Evolutionary conservation across 208 protist genomes (phyloP), one percentile per base, ranked within the genome.

Genomic region (Leishmania amazonensis): DNA sequence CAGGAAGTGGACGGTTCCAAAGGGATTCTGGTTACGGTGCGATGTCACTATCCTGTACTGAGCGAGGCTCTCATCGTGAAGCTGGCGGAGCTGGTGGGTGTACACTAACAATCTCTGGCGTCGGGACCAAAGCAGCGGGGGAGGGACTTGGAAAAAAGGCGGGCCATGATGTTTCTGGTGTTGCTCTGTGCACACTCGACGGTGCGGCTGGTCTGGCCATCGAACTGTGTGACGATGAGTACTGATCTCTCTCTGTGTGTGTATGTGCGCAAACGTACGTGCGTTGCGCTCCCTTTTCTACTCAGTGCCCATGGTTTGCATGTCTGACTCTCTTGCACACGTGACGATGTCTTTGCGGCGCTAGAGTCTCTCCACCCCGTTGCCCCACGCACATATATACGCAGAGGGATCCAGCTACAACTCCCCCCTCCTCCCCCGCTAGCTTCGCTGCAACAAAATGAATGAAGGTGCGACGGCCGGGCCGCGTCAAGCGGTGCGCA

Each of bases 41-140:
- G 89, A 76, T 80, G 84, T 57, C 82, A 91, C 51, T 87, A 93
- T 75, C 67, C 83, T 3, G 84, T 65, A 35, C 64, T 97, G 6
- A 79, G 87, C 40, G 88, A 95, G 81, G 78, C 88, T 1, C 82
- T 96, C 21, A 88, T 96, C 45, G 75, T 90, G n/a, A 88, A 92
- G 42, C 85, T 92, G 68, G 85, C 85, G 28, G 79, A 81, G 19
- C 67, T 90, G 6, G 75, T 94, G 7, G 28, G 38, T 28, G 83
- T 71, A 11, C 38, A 19, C 35, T 76, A 81, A 21, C 3, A 24
- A 35, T 74, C 40, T 7, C 35, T 31, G 70, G 11, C 3, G 45
- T 13, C 42, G 54, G 45, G 4, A 11, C n/a, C 28, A 11, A 31
- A n/a, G 28, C 45, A 40, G 49, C 70, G 6, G 62, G n/a, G 62